These are phyloP conservation scores for Backusella circina DNA, from an alignment of 192 early-diverging fungal species.

Conservation along the genomic window DNA sequence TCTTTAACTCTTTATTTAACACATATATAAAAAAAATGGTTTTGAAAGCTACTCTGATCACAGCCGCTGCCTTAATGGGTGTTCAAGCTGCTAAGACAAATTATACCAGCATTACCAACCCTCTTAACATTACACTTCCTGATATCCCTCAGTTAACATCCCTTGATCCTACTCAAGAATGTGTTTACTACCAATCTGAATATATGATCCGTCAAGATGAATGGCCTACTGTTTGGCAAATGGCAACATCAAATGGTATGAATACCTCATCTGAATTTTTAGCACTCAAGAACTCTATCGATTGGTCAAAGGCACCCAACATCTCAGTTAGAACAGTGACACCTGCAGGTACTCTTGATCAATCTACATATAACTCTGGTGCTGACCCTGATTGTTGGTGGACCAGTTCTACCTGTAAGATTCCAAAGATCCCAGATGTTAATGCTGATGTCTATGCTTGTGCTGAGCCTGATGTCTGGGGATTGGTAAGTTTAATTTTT, in stretches of 20 bases:
- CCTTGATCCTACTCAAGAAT: constrained; percentile 18
- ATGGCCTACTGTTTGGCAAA: constrained; percentile 15
- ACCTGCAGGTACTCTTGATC: constrained; percentile 20
- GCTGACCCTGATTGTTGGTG: constrained; percentile 34
- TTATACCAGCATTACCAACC: constrained; percentile 1
- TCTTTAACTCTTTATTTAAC: not conserved
- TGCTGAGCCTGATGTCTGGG: constrained; percentile 16
- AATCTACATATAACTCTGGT: constrained; percentile 4
- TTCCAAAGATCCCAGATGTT: constrained; percentile 14
- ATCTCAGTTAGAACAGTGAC: constrained; percentile 19
- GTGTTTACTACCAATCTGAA: constrained; percentile 10
- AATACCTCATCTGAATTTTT: constrained; percentile 29
- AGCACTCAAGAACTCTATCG: constrained; percentile 35
- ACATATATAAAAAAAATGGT: not conserved
- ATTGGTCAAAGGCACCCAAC: constrained; percentile 33
- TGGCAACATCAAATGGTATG: constrained; percentile 10
- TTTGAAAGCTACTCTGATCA: not conserved
- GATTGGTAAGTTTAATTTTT: constrained; percentile 7
- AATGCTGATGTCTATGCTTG: constrained; percentile 7
- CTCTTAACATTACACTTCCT: constrained; percentile 29
- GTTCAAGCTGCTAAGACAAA: constrained; percentile 3
- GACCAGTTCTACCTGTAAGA: constrained; percentile 26
- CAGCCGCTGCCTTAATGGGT: not conserved
- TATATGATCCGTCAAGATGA: not conserved
- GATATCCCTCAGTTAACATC: constrained; percentile 26